Base-by-base conservation (phyloP, 352 stramenopile species). In the Globisporangium nagaii region DNA sequence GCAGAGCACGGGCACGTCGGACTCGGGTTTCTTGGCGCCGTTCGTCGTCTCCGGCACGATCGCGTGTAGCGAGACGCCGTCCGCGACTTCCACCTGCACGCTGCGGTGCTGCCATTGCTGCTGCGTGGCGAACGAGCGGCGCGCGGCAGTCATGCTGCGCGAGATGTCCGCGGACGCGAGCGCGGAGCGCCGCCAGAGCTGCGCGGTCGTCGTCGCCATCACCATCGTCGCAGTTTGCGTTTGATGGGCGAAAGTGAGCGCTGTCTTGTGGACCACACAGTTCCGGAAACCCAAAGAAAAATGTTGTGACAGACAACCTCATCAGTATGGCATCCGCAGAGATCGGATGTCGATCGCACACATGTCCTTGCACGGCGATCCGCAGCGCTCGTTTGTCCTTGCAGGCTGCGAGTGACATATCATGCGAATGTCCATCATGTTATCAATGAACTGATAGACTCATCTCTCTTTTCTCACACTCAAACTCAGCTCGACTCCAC, bases 1-100 rank as follows among this genome's bases (percentile, higher is more conserved):
- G 62, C 80, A 90, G 43, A 93, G 68, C 30, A 93, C 62, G 20
- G 73, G 66, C 13, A 60, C 47, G 27, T 68, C 54, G 19, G 20
- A 28, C 48, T 49, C 41, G 28, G n/a, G n/a, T n/a, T n/a, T 58
- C 35, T 63, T 48, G 46, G 45, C 12, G 8, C 42, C 27, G 9
- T 34, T 50, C 19, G 20, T 53, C 9, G 50, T 43, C 25, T 51
- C 43, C 4, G 63, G 66, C 50, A 73, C 70, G 27, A 88, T 50
- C 4, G 73, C 77, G 22, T 79, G 72, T n/a, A 90, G 73, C 28
- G 64, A 55, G 2, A 74, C 62, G 17, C 60, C 73, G 10, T 68
- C 68, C 8, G 53, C 46, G 8, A 81, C 62, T 5, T 60, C 34
- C 15, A 90, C 54, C 20, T 72, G 62, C 31, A 87, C 62, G 28